A percentile compares a stretch with the other conserved stretches of the same genome.
These are phyloP conservation scores for Eutrema japonicum DNA, from an alignment of 345 rosid species.

Conservation along the genomic window DNA sequence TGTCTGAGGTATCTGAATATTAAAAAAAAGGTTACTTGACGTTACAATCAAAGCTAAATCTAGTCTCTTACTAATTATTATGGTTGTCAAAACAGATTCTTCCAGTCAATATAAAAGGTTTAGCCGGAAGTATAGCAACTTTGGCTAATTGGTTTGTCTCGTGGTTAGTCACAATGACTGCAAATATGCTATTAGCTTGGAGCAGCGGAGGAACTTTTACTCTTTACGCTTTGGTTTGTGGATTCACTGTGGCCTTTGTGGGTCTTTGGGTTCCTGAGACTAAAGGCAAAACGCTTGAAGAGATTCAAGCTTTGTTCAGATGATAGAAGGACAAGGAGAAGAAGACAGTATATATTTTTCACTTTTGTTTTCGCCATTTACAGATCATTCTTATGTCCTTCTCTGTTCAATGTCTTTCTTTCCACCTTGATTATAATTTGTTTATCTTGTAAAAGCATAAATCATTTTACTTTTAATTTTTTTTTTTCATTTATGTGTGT, in stretches of 20 bases:
- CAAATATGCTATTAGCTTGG: conserved; percentile 86
- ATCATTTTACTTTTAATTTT: conserved; percentile 15
- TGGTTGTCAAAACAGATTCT: conserved; percentile 64
- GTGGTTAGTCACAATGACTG: conserved; percentile 84
- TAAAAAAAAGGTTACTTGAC: not conserved
- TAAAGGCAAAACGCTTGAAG: conserved; percentile 87
- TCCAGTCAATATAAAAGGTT: conserved; percentile 85
- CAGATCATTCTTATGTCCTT: conserved; percentile 38
- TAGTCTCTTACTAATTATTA: not conserved
- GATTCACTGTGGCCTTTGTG: conserved; percentile 65
- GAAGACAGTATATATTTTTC: conserved; percentile 7
- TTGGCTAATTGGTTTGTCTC: conserved; percentile 74
- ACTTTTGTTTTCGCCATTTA: conserved; percentile 16
- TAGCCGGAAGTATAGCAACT: conserved; percentile 96
- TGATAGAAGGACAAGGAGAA: conserved; percentile 47
- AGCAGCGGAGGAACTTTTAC: conserved; percentile 87
- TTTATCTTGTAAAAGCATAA: conserved; percentile 36
- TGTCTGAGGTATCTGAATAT: conserved; percentile 83
- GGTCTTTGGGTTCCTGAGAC: conserved; percentile 88
- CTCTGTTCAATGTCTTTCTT: conserved; percentile 14
- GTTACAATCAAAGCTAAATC: not conserved
- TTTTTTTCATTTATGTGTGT: not conserved
- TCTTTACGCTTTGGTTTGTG: conserved; percentile 68
- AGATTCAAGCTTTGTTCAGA: conserved; percentile 89
- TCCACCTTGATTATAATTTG: conserved; percentile 24